Percentiles rank a stretch among this genome's conserved stretches.
Conservation (phyloP, 2,329 filamentous ascomycete species). For the Salinomyces thailandicus region DNA sequence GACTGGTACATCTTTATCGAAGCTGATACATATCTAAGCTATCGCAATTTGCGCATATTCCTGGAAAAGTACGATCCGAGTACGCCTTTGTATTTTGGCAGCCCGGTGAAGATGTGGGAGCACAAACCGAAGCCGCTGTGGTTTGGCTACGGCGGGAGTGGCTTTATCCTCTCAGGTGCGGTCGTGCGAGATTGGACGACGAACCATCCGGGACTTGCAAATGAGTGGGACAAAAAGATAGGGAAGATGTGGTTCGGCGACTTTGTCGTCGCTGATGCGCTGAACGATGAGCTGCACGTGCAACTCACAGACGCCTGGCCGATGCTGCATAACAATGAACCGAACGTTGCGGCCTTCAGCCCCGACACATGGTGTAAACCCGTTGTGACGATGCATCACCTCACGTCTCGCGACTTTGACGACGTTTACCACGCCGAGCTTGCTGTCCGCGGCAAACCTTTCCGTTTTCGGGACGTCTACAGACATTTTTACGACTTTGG, state of each 20-base stretch:
- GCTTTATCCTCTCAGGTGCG: conserved; percentile 17
- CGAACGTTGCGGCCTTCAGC: conserved; percentile 10
- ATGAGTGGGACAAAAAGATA: conserved; percentile 15
- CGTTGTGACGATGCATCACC: conserved; percentile 18
- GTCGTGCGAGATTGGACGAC: conserved; percentile 11
- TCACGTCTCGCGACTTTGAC: conserved; percentile 11
- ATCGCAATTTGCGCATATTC: conserved; percentile 34
- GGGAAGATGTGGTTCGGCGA: conserved; percentile 17
- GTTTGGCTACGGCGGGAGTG: conserved; percentile 18
- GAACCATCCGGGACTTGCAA: conserved; percentile 9
- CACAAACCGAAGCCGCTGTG: conserved; percentile 4
- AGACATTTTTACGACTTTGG: conserved; percentile 6
- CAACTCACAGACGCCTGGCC: conserved; percentile 13
- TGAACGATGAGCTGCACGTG: conserved; percentile 16
- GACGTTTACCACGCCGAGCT: conserved; percentile 12
- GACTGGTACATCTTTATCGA: conserved; percentile 46
- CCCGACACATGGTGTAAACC: conserved; percentile 18
- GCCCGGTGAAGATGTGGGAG: conserved; percentile 36
- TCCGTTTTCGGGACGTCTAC: conserved; percentile 10
- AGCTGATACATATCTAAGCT: conserved; percentile 39
- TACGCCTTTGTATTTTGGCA: conserved; percentile 39
- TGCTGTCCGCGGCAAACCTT: neutral
- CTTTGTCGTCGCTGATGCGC: conserved; percentile 15
- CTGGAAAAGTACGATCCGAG: conserved; percentile 36
- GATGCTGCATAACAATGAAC: conserved; percentile 15